phyloP scores from a whole-genome alignment of 2,329 filamentous ascomycete genomes.

The Colletotrichum brevisporum region DNA sequence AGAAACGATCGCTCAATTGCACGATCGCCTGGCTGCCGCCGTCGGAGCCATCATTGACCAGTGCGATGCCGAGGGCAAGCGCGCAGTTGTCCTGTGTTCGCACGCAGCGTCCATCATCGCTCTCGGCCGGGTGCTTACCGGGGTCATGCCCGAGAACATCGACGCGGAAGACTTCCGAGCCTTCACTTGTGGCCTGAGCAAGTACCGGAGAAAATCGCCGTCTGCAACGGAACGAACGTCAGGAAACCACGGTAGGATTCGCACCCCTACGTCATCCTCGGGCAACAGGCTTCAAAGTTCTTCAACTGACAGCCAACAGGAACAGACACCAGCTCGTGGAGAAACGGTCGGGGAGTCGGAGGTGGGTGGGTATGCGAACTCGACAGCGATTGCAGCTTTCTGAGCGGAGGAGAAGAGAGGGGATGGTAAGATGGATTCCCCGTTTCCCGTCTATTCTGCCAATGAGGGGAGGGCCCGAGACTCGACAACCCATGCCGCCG shows the following conservation, averaged over 20 bases:
- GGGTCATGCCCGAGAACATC: slow-evolving; percentile 78
- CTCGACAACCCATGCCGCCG: slow-evolving; percentile 21
- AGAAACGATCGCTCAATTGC: slow-evolving; percentile 84
- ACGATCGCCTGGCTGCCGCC: slow-evolving; percentile 81
- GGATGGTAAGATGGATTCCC: slow-evolving; percentile 77
- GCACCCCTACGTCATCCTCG: slow-evolving; percentile 36
- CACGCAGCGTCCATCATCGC: slow-evolving; percentile 94
- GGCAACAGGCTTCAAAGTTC: background rate
- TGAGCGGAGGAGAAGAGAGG: slow-evolving; percentile 85
- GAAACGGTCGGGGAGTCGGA: slow-evolving; percentile 71
- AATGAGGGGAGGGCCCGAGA: slow-evolving; percentile 25
- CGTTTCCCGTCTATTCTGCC: slow-evolving; percentile 23
- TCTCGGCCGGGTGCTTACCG: slow-evolving; percentile 86
- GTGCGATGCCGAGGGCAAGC: slow-evolving; percentile 78
- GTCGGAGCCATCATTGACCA: slow-evolving; percentile 79
- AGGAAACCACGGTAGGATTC: slow-evolving; percentile 28
- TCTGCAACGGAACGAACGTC: slow-evolving; percentile 23
- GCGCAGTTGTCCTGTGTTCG: slow-evolving; percentile 83
- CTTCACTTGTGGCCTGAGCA: slow-evolving; percentile 85
- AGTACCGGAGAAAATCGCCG: slow-evolving; percentile 61
- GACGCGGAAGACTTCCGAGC: slow-evolving; percentile 85
- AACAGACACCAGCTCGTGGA: slow-evolving; percentile 62
- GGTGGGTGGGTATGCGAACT: slow-evolving; percentile 85
- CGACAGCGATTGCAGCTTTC: slow-evolving; percentile 89
- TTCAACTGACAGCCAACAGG: slow-evolving; percentile 38